Conservation (phyloP, 345 rosid species). For the Erysimum cheiranthoides region DNA sequence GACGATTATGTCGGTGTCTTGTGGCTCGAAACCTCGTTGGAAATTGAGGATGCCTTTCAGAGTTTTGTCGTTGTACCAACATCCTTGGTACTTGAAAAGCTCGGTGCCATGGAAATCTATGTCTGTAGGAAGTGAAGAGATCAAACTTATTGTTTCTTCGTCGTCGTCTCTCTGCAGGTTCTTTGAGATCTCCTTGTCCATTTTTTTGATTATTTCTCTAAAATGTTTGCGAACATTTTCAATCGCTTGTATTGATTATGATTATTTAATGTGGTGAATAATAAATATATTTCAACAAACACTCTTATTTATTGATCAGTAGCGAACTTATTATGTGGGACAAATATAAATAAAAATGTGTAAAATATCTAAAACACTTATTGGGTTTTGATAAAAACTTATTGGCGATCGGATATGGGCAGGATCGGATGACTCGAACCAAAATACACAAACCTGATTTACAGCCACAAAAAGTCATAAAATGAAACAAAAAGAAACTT, state of each 20-base stretch:
- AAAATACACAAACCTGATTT: too few species aligned
- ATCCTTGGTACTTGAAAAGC: conserved; percentile 55
- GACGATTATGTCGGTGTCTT: conserved; percentile 29
- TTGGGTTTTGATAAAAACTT: too few species aligned
- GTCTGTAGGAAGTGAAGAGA: conserved; percentile 36
- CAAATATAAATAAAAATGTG: too few species aligned
- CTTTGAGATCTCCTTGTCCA: conserved; percentile 20
- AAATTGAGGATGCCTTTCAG: conserved; percentile 21
- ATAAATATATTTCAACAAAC: too few species aligned
- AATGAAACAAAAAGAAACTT: neutral
- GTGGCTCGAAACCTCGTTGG: conserved; percentile 28
- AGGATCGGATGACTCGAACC: too few species aligned
- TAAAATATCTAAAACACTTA: too few species aligned
- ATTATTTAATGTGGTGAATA: too few species aligned
- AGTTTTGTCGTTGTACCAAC: conserved; percentile 48
- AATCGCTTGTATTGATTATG: too few species aligned
- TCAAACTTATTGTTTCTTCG: conserved; percentile 25
- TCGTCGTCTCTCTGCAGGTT: neutral
- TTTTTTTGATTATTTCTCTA: neutral
- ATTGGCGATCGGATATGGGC: too few species aligned
- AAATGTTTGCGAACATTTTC: too few species aligned
- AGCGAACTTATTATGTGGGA: too few species aligned
- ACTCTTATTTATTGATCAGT: too few species aligned
- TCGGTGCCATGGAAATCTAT: conserved; percentile 57
- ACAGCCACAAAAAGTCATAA: neutral